phyloP scores from a whole-genome alignment of 768 basidiomycete species.

The Phlegmacium glaucopus region DNA sequence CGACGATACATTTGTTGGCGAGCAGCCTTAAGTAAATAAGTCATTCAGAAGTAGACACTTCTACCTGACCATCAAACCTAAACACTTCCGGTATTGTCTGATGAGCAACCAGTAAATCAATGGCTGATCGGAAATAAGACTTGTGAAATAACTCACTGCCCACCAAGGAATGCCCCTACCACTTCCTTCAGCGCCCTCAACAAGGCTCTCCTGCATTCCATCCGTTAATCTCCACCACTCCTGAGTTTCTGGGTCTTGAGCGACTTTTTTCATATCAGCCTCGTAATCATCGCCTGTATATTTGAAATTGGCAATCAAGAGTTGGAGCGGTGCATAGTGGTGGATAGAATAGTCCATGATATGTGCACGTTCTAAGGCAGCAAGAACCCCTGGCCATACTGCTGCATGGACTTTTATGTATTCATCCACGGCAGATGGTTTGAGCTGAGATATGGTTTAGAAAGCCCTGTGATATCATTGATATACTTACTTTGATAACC shows the following conservation, averaged over 20 bases:
- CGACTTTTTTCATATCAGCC: constrained; percentile 62
- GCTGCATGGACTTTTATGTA: constrained; percentile 57
- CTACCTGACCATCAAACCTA: constrained; percentile 50
- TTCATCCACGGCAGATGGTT: constrained; percentile 45
- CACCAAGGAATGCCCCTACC: constrained; percentile 70
- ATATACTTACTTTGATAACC: constrained; percentile 53
- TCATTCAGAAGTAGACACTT: no score
- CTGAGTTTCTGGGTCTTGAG: constrained; percentile 64
- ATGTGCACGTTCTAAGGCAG: constrained; percentile 56
- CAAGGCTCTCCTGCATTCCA: constrained; percentile 73
- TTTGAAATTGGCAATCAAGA: constrained; percentile 80
- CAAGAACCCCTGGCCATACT: constrained; percentile 71
- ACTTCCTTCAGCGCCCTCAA: constrained; percentile 67
- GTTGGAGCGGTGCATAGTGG: constrained; percentile 54
- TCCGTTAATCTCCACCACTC: constrained; percentile 79
- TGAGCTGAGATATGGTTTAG: constrained; percentile 37
- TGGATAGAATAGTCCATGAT: constrained; percentile 77
- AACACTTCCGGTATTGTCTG: constrained; percentile 66
- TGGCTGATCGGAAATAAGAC: background rate
- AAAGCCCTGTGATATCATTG: background rate
- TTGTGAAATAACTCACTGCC: constrained; percentile 38
- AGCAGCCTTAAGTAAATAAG: no score
- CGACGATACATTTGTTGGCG: no score
- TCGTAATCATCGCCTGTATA: constrained; percentile 66
- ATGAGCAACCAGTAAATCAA: background rate